Conservation (phyloP, 352 stramenopile genomes). For the Pythium folliculosum region DNA sequence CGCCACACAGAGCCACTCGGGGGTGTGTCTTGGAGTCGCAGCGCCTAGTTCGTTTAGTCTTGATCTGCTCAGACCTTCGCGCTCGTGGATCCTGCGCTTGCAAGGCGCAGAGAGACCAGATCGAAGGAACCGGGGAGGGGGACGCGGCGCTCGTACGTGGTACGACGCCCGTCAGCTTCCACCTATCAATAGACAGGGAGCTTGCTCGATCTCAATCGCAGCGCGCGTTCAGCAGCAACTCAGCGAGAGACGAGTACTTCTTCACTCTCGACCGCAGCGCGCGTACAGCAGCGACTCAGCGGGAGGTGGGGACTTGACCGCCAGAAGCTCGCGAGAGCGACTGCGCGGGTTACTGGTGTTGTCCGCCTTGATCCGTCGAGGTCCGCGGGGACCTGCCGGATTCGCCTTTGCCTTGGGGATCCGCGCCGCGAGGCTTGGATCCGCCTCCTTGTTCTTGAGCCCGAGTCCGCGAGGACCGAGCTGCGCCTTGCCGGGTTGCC, state of each 20-base stretch:
- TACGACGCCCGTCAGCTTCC: not conserved
- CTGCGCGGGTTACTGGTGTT: not conserved
- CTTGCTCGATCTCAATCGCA: slow-evolving; percentile 2
- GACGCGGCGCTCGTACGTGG: not conserved
- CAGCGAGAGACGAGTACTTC: not conserved
- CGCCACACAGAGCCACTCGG: too few relatives aligned
- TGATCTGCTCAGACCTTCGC: not conserved
- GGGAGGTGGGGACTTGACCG: not conserved
- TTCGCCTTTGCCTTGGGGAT: not conserved
- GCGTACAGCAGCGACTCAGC: too few relatives aligned
- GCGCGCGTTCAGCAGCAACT: not conserved
- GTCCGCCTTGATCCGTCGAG: slow-evolving; percentile 1
- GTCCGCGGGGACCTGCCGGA: not conserved
- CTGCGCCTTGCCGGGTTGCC: not conserved
- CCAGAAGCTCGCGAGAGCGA: not conserved
- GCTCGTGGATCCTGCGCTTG: slow-evolving; percentile 11
- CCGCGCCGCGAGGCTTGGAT: not conserved
- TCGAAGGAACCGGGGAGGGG: not conserved
- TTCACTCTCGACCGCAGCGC: too few relatives aligned
- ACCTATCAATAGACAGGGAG: slow-evolving; percentile 1
- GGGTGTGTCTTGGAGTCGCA: too few relatives aligned
- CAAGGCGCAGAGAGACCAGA: slow-evolving; percentile 9
- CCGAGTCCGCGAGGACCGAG: not conserved
- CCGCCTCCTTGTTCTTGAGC: not conserved
- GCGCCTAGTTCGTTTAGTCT: too few relatives aligned